Percentiles rank a stretch among this genome's conserved stretches.
Evolutionary conservation across 2,329 filamentous ascomycete species (phyloP).

Genomic region (Catunica adiposa): DNA sequence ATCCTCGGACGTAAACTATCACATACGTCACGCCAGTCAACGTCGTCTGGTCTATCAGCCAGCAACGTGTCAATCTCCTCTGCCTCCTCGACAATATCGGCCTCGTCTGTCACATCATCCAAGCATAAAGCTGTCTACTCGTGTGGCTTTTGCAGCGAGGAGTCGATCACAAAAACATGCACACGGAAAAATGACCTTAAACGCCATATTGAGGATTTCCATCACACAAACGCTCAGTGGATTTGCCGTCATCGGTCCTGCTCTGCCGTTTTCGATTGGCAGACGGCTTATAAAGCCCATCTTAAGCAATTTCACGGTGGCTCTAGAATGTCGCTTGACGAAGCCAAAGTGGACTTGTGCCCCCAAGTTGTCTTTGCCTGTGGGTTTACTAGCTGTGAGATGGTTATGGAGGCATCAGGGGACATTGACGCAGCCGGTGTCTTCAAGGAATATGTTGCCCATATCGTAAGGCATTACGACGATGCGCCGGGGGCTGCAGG

Average conservation of each 20-base stretch:
- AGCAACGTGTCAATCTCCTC: neutral
- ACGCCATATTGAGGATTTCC: conserved; percentile 32
- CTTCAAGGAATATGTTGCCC: conserved; percentile 30
- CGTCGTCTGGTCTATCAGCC: conserved; percentile 11
- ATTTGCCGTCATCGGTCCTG: conserved; percentile 29
- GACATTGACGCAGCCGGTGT: conserved; percentile 25
- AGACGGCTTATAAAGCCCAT: conserved; percentile 31
- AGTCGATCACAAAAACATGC: conserved; percentile 26
- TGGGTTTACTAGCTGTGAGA: conserved; percentile 28
- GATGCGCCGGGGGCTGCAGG: conserved; percentile 23
- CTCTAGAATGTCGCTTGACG: conserved; percentile 26
- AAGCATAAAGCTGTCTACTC: conserved; percentile 26
- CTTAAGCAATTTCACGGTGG: conserved; percentile 29
- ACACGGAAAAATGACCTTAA: conserved; percentile 33
- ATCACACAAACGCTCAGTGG: conserved; percentile 31
- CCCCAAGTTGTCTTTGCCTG: conserved; percentile 33
- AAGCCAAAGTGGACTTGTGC: conserved; percentile 28
- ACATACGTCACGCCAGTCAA: conserved; percentile 15
- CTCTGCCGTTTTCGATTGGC: conserved; percentile 30
- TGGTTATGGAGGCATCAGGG: conserved; percentile 28
- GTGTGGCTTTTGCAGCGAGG: conserved; percentile 27
- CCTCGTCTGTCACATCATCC: conserved; percentile 13
- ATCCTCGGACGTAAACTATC: conserved; percentile 20
- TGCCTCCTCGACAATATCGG: neutral
- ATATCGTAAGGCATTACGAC: conserved; percentile 32